Base-by-base conservation (phyloP, 768 basidiomycete genomes). In the Bullera alba region DNA sequence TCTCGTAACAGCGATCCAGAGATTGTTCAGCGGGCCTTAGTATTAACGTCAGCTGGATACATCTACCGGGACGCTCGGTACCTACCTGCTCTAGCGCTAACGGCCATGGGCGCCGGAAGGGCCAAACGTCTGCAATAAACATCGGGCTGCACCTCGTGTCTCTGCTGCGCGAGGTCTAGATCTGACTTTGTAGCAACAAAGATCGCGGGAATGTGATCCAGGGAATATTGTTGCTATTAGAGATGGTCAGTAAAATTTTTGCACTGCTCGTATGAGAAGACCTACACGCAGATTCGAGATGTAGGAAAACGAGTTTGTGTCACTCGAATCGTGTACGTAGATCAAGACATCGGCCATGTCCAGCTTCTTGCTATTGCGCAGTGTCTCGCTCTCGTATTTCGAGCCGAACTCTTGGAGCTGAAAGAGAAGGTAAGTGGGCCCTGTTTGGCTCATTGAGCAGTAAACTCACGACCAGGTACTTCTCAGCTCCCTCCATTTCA, bases 151-250 rank as follows among this genome's bases (percentile, higher is more conserved):
- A 97, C 92, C 76, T 99, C 93, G 70, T 96, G 93, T 69, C 93
- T 78, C 86, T 95, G 93, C 60, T 92, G 81, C 10, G 93, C 93
- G 43, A 99, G 82, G 73, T 99, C 93, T 23, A 95, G 80, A 71
- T 99, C 93, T 5, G 90, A 92, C 75, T 99, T 99, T 32, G 93
- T 97, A n/a, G 93, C 93, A 22, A 99, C 91, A 71, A 97, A 96
- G 30, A 97, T 75, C 10, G 87, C 91, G 22, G 93, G 92, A 69
- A 96, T 87, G 71, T 89, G 86, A 70, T 96, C 90, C 26, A 95
- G 77, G 58, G 81, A 89, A 71, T 96, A 93, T 79, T 92, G 90
- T 87, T 96, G 92, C 90, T 95, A 28, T 5, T 6, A 26, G 23
- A 10, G 27, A 6, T 22, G 32, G n/a, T 34, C 38, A 39, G 38